Evolutionary conservation across 2,329 filamentous ascomycete genomes (phyloP), one percentile per base, ranked within the genome.

Genomic region (Pseudogymnoascus sp.): DNA sequence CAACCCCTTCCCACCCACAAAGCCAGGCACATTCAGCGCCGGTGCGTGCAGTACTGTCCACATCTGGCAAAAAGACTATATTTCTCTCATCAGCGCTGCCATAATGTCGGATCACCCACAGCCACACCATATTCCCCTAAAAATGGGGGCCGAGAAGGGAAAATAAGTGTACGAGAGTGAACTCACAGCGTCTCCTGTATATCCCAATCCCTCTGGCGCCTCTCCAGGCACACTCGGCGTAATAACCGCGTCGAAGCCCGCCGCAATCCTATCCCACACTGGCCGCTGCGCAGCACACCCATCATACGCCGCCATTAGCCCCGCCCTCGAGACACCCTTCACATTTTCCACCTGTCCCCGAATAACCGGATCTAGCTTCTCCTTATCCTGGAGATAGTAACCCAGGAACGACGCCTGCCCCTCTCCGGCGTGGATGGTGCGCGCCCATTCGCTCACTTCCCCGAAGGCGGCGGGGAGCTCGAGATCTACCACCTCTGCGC

Each of bases 21-120:
- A 87, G 0, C 84, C 85, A 0, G 85, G 84, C 0, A 88, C 71
- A 63, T 88, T 87, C n/a, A 87, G 72, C 0, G 84, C 82, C 0
- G 86, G 86, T 0, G 78, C 80, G 64, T 88, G 85, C 12, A 88
- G 72, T 9, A 69, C 67, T 5, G 72, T 73, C 67, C 68, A 70
- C 60, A 68, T 66, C 1, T 64, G 71, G 40, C 66, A 72, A 62
- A 72, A 72, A 3, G 64, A 67, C 66, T 71, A 25, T 59, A 18
- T 21, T 25, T 9, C 21, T 6, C 8, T 18, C 6, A 8, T 40
- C 37, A 40, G 37, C 15, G n/a, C 15, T 4, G 37, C 3, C 4
- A 8, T 21, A 10, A 9, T 21, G 21, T 21, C 21, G 18, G 12
- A 10, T 40, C 37, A 21, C 37, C 15, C 15, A 21, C 4, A 40